A percentile compares a stretch with the other conserved stretches of the same genome.
phyloP scores from a whole-genome alignment of 108 stramenopile genomes.

The Skeletonema tropicum region DNA sequence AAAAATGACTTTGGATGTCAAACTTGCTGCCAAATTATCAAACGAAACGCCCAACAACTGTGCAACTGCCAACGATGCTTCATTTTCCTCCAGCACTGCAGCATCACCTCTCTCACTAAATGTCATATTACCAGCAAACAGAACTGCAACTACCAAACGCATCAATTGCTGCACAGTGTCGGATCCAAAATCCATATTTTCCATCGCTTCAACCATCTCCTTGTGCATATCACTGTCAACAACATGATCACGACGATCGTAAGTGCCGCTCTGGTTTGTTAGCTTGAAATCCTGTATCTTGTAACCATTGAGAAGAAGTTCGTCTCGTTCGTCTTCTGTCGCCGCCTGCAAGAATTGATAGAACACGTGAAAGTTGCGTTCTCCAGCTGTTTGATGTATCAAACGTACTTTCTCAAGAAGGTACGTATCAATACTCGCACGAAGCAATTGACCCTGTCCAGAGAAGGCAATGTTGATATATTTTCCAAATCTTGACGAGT shows the following conservation, averaged over 20 bases:
- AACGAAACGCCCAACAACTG: conserved; percentile 70
- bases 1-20: conserved; percentile 72
- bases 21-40: conserved; percentile 49
- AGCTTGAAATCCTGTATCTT: conserved; percentile 39
- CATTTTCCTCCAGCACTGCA: conserved; percentile 44
- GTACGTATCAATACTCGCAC: conserved; percentile 87
- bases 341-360: conserved; percentile 79
- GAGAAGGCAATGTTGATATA: conserved; percentile 86
- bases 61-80: conserved; percentile 62
- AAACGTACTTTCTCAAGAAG: conserved; percentile 94
- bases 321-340: conserved; percentile 42
- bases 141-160: conserved; percentile 58
- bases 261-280: conserved; percentile 54
- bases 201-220: conserved; percentile 67
- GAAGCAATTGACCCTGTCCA: conserved; percentile 53
- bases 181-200: conserved; percentile 54
- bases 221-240: conserved; percentile 63
- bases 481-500: conserved; percentile 97
- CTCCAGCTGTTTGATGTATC: conserved; percentile 76
- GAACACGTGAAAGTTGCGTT: conserved; percentile 96
- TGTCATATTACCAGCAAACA: conserved; percentile 72
- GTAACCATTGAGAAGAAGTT: conserved; percentile 20
- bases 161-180: conserved; percentile 50
- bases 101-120: conserved; percentile 55
- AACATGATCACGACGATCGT: conserved; percentile 54